phyloP scores from a whole-genome alignment of 2,329 filamentous ascomycete genomes.

The Calonectria leucothoes region DNA sequence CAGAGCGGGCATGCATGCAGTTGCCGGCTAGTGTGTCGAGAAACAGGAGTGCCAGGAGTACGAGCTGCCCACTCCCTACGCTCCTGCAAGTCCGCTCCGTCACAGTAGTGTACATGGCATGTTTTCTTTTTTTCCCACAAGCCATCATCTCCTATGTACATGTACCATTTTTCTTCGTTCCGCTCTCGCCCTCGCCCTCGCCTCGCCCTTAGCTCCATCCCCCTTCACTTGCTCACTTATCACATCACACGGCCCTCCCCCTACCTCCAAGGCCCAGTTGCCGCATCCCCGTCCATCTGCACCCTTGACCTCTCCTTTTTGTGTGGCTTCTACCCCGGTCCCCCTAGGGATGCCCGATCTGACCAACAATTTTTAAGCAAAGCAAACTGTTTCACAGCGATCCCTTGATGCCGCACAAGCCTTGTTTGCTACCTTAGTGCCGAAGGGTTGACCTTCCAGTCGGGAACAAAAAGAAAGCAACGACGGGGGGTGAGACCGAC shows the following conservation, averaged over 20 bases:
- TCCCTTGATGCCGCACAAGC: neutral
- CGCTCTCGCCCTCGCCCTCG: neutral
- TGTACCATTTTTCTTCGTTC: neutral
- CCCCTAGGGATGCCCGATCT: neutral
- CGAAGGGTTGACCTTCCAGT: neutral
- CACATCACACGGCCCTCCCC: neutral
- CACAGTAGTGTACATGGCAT: neutral
- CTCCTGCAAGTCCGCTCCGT: neutral
- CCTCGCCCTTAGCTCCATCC: neutral
- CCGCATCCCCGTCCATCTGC: neutral
- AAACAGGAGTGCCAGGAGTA: too few relatives aligned
- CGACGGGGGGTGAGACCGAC: neutral
- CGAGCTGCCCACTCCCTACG: neutral
- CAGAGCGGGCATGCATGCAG: conserved; percentile 6
- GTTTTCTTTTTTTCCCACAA: neutral
- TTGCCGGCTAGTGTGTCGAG: neutral
- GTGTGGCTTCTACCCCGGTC: neutral
- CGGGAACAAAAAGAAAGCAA: conserved; percentile 17
- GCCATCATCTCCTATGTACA: neutral
- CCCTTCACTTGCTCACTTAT: neutral
- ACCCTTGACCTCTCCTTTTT: neutral
- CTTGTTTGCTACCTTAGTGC: neutral
- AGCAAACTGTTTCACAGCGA: neutral
- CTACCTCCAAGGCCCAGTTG: neutral
- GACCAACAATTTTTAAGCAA: neutral